phyloP scores from a whole-genome alignment of 1,284 basidiomycete species.

The Hymenochaete sp. region DNA sequence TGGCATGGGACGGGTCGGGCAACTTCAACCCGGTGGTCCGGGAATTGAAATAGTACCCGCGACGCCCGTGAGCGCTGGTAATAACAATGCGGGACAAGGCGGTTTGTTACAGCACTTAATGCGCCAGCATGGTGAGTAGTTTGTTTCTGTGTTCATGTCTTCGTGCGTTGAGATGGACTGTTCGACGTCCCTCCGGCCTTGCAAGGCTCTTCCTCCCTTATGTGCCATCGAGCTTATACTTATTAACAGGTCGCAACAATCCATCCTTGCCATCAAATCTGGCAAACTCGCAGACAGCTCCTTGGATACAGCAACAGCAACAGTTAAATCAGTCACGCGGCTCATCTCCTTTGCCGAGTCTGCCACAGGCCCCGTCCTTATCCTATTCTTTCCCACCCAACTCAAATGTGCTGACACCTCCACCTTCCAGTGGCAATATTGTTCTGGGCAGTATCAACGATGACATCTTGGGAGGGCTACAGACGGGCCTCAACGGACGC shows the following conservation, averaged over 20 bases:
- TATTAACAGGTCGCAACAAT: neutral
- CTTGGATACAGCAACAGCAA: conserved; percentile 2
- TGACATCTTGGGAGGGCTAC: conserved; percentile 2
- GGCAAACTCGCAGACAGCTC: conserved; percentile 2
- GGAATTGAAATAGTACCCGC: conserved; percentile 70
- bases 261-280: neutral
- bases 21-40: conserved; percentile 38
- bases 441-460: neutral
- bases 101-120: conserved; percentile 44
- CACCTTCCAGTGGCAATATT: conserved; percentile 12
- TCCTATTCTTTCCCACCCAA: conserved; percentile 17
- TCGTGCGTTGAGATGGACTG: neutral
- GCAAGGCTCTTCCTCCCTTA: neutral
- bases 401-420: conserved; percentile 12
- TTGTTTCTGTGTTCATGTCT: conserved; percentile 17
- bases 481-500: no score
- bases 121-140: conserved; percentile 44
- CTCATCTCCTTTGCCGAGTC: conserved; percentile 7
- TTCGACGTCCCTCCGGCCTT: conserved; percentile 1
- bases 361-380: conserved; percentile 13
- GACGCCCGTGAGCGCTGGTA: conserved; percentile 62
- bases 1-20: no score
- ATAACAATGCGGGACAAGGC: conserved; percentile 15
- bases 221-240: neutral
- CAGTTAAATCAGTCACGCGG: neutral